Evolutionary conservation across 2,329 filamentous ascomycete species (phyloP).

Genomic region (Trichoderma sp.): DNA sequence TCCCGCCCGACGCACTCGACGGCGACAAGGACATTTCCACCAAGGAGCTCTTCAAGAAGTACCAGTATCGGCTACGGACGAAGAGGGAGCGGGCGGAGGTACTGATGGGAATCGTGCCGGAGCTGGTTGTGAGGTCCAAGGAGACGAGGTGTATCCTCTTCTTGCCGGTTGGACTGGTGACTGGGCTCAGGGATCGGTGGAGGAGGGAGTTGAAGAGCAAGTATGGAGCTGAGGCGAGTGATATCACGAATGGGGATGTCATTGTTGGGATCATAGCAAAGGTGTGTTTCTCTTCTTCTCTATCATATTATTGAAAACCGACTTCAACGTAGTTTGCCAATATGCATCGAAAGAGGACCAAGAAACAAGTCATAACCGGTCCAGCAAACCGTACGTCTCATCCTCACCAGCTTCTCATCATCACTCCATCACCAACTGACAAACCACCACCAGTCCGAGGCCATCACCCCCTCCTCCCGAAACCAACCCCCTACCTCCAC

Average conservation of each 20-base stretch:
- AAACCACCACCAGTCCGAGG: slow-evolving; percentile 28
- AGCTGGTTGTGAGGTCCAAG: slow-evolving; percentile 21
- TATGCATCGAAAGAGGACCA: slow-evolving; percentile 28
- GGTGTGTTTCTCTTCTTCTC: not conserved
- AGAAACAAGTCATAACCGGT: slow-evolving; percentile 26
- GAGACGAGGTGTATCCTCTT: slow-evolving; percentile 24
- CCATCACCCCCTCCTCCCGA: slow-evolving; percentile 27
- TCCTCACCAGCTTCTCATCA: not conserved
- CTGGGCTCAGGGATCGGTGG: slow-evolving; percentile 23
- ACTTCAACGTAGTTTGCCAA: slow-evolving; percentile 24
- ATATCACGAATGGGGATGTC: slow-evolving; percentile 26
- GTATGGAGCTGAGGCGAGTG: slow-evolving; percentile 13
- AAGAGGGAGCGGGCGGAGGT: slow-evolving; percentile 18
- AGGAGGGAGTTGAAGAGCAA: slow-evolving; percentile 20
- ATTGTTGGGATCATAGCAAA: slow-evolving; percentile 27
- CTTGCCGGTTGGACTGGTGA: slow-evolving; percentile 15
- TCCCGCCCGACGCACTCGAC: slow-evolving; percentile 22
- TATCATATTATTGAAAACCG: not conserved
- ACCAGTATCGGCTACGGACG: slow-evolving; percentile 11
- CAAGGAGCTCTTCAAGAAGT: slow-evolving; percentile 28
- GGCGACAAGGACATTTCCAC: slow-evolving; percentile 24
- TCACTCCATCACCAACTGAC: not conserved
- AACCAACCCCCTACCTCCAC: slow-evolving; percentile 30
- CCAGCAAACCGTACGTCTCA: slow-evolving; percentile 12
- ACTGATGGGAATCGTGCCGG: slow-evolving; percentile 23